These are phyloP conservation scores for Lactarius pseudohatsudake DNA, from an alignment of 768 basidiomycete genomes.

Conservation along the genomic window DNA sequence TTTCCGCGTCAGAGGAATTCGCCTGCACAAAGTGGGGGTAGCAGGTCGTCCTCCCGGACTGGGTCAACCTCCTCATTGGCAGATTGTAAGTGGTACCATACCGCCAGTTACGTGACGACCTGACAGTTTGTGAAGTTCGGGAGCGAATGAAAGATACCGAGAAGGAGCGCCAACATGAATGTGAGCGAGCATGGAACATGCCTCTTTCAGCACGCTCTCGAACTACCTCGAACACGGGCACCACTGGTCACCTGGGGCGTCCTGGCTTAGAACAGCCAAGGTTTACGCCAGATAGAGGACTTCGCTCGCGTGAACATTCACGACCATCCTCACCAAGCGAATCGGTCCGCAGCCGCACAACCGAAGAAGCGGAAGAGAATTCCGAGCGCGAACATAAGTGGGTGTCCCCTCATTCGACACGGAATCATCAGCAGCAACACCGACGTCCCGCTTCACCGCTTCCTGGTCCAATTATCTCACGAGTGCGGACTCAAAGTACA, in stretches of 20 bases:
- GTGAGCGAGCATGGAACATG: constrained; percentile 53
- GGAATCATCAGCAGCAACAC: constrained; percentile 11
- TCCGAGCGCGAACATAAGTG: constrained; percentile 8
- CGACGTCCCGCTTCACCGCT: constrained; percentile 3
- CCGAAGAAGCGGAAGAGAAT: constrained; percentile 15
- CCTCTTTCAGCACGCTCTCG: constrained; percentile 39
- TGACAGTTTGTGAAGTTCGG: constrained; percentile 28
- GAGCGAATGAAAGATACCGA: constrained; percentile 35
- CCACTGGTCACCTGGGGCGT: constrained; percentile 37
- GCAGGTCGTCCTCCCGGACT: constrained; percentile 22
- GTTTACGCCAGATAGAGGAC: constrained; percentile 11
- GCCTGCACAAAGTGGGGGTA: constrained; percentile 21
- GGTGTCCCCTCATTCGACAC: not conserved
- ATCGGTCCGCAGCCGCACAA: constrained; percentile 18
- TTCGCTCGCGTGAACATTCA: constrained; percentile 21
- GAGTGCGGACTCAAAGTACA: constrained; percentile 7
- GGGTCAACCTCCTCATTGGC: constrained; percentile 24
- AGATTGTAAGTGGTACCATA: constrained; percentile 26
- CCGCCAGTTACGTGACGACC: not conserved
- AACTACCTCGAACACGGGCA: constrained; percentile 36
- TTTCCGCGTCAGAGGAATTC: constrained; percentile 22
- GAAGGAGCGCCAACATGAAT: constrained; percentile 40
- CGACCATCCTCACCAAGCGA: constrained; percentile 22
- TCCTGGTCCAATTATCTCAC: constrained; percentile 12
- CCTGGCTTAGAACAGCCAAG: constrained; percentile 11